Base-by-base conservation (phyloP, 176 grass and related monocot genomes). In the Pharus latifolius region DNA sequence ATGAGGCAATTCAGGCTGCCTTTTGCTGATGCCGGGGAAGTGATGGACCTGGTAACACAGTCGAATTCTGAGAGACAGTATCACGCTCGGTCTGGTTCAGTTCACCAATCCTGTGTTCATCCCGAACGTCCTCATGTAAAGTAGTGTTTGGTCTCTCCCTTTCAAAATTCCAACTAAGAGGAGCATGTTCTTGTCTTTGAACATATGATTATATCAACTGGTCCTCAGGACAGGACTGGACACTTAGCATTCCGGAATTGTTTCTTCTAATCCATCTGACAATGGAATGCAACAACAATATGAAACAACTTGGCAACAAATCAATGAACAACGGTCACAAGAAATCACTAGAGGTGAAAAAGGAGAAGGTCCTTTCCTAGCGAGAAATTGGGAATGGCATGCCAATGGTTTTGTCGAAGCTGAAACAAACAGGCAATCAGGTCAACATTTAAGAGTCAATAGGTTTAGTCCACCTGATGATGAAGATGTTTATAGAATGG, bases 191-290 rank as follows among this genome's bases (percentile, higher is more conserved):
- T 75, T 92, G 93, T 52, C 89, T 87, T 59, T 79, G 73, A 45
- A 77, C 86, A 62, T 96, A 96, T 0, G 93, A 96, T n/a, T 74
- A 86, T 42, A 96, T 82, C 27, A 96, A 70, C 80, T 96, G 86
- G 70, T 96, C 93, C 26, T n/a, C n/a, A n/a, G n/a, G n/a, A n/a
- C n/a, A n/a, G n/a, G n/a, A n/a, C n/a, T n/a, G n/a, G n/a, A n/a
- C n/a, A n/a, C n/a, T n/a, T n/a, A n/a, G n/a, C n/a, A n/a, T n/a
- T n/a, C n/a, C n/a, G n/a, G n/a, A n/a, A n/a, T n/a, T n/a, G n/a
- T n/a, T n/a, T n/a, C n/a, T n/a, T n/a, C n/a, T n/a, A n/a, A n/a
- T n/a, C n/a, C n/a, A n/a, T n/a, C n/a, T n/a, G n/a, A n/a, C n/a
- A n/a, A n/a, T n/a, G n/a, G n/a, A n/a, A n/a, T n/a, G n/a, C n/a